A percentile compares a stretch with the other conserved stretches of the same genome.
Conservation (phyloP, 192 early-diverging fungal genomes). For the Backusella parvicylindrica region DNA sequence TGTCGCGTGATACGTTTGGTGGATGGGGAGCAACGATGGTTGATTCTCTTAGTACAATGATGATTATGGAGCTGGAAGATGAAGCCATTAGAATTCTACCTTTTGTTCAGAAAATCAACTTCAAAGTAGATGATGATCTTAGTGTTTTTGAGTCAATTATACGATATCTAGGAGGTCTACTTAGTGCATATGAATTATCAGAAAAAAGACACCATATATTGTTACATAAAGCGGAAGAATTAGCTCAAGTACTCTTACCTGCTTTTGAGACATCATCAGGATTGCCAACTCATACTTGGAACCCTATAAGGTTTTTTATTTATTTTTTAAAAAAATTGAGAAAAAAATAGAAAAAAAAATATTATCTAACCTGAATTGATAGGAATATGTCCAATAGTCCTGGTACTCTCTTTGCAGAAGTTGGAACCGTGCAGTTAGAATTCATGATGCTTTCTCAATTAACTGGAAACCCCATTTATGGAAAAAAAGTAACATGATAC, state of each 20-base stretch:
- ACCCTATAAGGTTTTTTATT: slow-evolving; percentile 33
- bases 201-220: slow-evolving; percentile 49
- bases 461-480: slow-evolving; percentile 64
- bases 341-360: neutral
- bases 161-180: slow-evolving; percentile 70
- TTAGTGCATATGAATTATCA: slow-evolving; percentile 83
- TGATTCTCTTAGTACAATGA: slow-evolving; percentile 83
- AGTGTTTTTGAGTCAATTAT: slow-evolving; percentile 86
- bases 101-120: slow-evolving; percentile 41
- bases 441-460: slow-evolving; percentile 76
- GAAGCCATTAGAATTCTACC: slow-evolving; percentile 71
- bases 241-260: slow-evolving; percentile 61
- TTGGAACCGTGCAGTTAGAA: slow-evolving; percentile 69
- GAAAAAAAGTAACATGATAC: slow-evolving; percentile 43
- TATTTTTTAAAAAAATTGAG: neutral
- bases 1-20: slow-evolving; percentile 31
- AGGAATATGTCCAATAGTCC: neutral
- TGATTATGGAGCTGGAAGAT: slow-evolving; percentile 76
- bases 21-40: slow-evolving; percentile 75
- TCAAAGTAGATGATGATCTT: slow-evolving; percentile 53
- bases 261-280: slow-evolving; percentile 70
- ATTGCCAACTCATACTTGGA: slow-evolving; percentile 57
- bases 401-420: slow-evolving; percentile 12
- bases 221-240: slow-evolving; percentile 65
- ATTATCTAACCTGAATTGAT: neutral